phyloP scores from a whole-genome alignment of 257 asterid genomes.

The Salvia rosmarinus region DNA sequence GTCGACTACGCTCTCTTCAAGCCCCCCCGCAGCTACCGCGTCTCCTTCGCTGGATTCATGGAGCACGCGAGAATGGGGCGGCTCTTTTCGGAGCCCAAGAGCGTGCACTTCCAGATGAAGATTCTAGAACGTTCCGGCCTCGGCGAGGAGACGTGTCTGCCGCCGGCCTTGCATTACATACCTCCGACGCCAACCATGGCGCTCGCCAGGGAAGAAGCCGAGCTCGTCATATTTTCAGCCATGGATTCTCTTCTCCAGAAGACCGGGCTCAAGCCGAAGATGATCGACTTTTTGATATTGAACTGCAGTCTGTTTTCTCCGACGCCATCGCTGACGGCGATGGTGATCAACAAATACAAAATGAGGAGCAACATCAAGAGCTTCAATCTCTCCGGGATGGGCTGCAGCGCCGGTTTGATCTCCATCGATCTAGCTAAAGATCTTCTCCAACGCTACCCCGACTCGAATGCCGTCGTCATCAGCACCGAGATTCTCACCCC shows the following conservation, averaged over 20 bases:
- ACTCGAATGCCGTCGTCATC: slow-evolving; percentile 54
- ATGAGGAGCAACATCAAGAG: slow-evolving; percentile 60
- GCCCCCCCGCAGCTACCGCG: slow-evolving; percentile 50
- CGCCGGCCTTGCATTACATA: slow-evolving; percentile 54
- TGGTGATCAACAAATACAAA: slow-evolving; percentile 66
- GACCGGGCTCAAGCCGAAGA: slow-evolving; percentile 46
- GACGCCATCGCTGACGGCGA: slow-evolving; percentile 62
- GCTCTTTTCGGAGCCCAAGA: slow-evolving; percentile 44
- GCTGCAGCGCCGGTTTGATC: slow-evolving; percentile 65
- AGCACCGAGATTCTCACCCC: slow-evolving; percentile 57
- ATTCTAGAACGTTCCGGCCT: slow-evolving; percentile 69
- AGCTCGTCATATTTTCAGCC: slow-evolving; percentile 52
- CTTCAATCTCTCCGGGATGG: slow-evolving; percentile 73
- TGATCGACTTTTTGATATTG: slow-evolving; percentile 49
- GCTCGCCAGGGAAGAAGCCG: slow-evolving; percentile 52
- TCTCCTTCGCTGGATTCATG: slow-evolving; percentile 55
- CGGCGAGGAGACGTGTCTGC: slow-evolving; percentile 60
- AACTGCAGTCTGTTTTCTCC: slow-evolving; percentile 67
- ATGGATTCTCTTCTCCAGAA: slow-evolving; percentile 57
- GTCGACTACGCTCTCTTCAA: slow-evolving; percentile 63
- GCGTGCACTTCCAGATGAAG: slow-evolving; percentile 55
- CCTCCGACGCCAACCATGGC: slow-evolving; percentile 48
- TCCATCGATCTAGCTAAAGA: slow-evolving; percentile 62
- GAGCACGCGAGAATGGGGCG: slow-evolving; percentile 46
- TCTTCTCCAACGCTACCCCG: slow-evolving; percentile 52